phyloP scores from a whole-genome alignment of 441 rosid species.

The Euphorbia neoarborescens region DNA sequence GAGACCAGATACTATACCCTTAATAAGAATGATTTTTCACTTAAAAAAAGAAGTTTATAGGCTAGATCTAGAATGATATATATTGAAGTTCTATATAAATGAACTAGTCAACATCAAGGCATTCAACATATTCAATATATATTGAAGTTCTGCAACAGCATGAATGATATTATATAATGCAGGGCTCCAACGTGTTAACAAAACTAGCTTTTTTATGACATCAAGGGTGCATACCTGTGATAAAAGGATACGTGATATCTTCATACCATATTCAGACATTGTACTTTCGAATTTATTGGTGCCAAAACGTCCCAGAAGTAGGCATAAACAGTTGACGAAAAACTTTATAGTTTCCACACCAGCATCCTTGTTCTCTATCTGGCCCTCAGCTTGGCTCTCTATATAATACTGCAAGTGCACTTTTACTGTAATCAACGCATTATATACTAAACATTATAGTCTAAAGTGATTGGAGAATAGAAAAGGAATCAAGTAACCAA shows the following conservation, averaged over 20 bases:
- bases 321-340: constrained; percentile 82
- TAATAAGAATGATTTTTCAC: no score
- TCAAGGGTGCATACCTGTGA: constrained; percentile 49
- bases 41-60: no score
- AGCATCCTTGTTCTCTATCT: constrained; percentile 36
- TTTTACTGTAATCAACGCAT: constrained; percentile 26
- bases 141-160: neutral
- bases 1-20: no score
- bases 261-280: constrained; percentile 54
- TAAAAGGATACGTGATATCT: constrained; percentile 55
- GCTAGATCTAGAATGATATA: neutral
- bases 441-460: constrained; percentile 17
- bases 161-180: neutral
- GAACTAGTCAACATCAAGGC: neutral
- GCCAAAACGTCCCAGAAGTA: constrained; percentile 75
- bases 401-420: constrained; percentile 48
- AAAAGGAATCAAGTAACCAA: neutral
- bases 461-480: constrained; percentile 17
- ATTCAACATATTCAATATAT: constrained; percentile 3
- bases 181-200: neutral
- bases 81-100: neutral
- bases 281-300: constrained; percentile 52
- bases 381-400: constrained; percentile 42
- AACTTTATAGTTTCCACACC: constrained; percentile 64
- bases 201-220: constrained; percentile 8